These are phyloP conservation scores for Chytriomyces hyalinus DNA, from an alignment of 192 early-diverging fungal genomes.

Conservation along the genomic window DNA sequence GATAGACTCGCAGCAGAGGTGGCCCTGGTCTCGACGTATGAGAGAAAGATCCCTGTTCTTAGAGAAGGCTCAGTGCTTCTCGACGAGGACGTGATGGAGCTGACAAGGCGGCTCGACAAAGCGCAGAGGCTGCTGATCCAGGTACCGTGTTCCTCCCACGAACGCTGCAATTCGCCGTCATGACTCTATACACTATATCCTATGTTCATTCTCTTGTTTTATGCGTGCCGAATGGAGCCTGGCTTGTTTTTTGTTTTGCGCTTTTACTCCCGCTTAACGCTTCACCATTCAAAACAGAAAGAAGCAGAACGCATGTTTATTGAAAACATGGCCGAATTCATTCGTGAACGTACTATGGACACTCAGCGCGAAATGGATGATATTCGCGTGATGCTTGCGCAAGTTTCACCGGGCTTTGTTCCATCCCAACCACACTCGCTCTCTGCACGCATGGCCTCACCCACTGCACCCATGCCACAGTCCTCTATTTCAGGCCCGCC, in stretches of 20 bases:
- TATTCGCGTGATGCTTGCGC: slow-evolving; percentile 12
- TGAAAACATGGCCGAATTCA: slow-evolving; percentile 37
- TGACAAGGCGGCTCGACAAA: slow-evolving; percentile 22
- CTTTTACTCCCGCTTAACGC: too few species aligned
- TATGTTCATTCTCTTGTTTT: too few species aligned
- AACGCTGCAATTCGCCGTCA: too few species aligned
- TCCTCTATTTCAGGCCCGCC: neutral
- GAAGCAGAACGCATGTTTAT: slow-evolving; percentile 26
- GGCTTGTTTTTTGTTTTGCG: too few species aligned
- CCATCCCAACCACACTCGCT: neutral
- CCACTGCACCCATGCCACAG: neutral
- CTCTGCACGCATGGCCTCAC: neutral
- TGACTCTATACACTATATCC: too few species aligned
- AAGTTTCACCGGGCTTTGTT: slow-evolving; percentile 5
- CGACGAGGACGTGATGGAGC: slow-evolving; percentile 33
- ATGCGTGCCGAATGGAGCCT: too few species aligned
- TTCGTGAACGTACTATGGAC: slow-evolving; percentile 28
- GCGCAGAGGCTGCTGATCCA: slow-evolving; percentile 34
- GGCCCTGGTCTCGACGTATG: slow-evolving; percentile 6
- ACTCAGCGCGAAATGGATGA: slow-evolving; percentile 32
- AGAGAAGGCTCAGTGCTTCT: slow-evolving; percentile 33
- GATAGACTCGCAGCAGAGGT: neutral
- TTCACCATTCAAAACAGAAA: slow-evolving; percentile 16
- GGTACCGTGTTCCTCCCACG: neutral
- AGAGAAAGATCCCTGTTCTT: slow-evolving; percentile 24